Percentiles rank a stretch among this genome's conserved stretches.
Evolutionary conservation across 495 filamentous ascomycete genomes (phyloP).

Genomic region (Penicillium silybi): DNA sequence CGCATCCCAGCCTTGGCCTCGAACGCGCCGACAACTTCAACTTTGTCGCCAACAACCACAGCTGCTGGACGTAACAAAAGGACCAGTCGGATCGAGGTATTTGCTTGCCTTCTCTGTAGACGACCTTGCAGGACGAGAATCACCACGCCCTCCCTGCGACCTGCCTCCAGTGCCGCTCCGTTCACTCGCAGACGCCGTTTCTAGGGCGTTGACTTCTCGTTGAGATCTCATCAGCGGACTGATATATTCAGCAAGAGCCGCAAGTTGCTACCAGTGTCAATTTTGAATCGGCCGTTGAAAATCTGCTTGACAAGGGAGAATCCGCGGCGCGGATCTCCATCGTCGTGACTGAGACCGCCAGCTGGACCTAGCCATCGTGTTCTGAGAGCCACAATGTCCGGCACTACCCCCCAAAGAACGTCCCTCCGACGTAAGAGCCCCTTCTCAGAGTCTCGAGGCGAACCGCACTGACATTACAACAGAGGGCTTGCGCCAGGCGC

Average conservation of each 20-base stretch:
- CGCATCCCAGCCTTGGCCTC: conserved; percentile 15
- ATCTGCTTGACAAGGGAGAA: background rate
- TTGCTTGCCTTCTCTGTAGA: background rate
- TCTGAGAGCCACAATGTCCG: conserved; percentile 18
- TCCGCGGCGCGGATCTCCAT: background rate
- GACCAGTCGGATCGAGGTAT: background rate
- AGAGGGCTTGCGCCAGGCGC: conserved; percentile 48
- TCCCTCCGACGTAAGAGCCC: conserved; percentile 24
- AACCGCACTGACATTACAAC: conserved; percentile 13
- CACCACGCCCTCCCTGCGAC: background rate
- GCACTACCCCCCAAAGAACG: conserved; percentile 22
- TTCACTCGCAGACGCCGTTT: background rate
- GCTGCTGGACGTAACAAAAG: background rate
- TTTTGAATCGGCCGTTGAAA: background rate
- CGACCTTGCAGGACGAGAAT: background rate
- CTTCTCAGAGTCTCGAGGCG: background rate
- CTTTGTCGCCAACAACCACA: background rate
- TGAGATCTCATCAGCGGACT: background rate
- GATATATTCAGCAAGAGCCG: background rate
- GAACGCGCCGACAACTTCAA: conserved; percentile 7
- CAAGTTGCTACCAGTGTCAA: background rate
- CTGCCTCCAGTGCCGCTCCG: background rate
- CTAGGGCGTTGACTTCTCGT: background rate
- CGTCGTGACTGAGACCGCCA: background rate
- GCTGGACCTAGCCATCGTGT: background rate